Conservation (phyloP, 352 stramenopile species). For the Phytopythium oedochilum region DNA sequence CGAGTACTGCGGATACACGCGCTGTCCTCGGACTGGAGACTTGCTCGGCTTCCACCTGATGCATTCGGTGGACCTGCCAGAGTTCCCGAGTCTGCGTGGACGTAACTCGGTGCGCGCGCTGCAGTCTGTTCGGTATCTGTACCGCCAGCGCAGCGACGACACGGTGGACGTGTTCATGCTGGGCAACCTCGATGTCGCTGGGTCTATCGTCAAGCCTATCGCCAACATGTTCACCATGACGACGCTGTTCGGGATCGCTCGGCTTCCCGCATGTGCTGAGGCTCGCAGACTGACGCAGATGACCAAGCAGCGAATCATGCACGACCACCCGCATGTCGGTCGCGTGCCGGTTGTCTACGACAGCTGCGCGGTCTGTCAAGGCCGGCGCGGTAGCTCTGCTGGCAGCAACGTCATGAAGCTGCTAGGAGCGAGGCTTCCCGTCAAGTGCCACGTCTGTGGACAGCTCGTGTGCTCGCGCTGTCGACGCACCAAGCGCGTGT, state of each 20-base stretch:
- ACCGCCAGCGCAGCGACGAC: constrained; percentile 45
- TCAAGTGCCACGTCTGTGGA: constrained; percentile 38
- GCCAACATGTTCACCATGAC: constrained; percentile 36
- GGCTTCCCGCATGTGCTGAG: constrained; percentile 44
- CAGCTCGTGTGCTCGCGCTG: constrained; percentile 44
- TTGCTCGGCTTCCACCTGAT: constrained; percentile 59
- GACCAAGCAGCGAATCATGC: constrained; percentile 14
- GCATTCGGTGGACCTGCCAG: constrained; percentile 57
- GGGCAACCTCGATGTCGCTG: constrained; percentile 41
- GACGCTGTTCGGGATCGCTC: constrained; percentile 36
- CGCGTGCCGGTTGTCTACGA: not conserved
- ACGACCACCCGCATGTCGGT: constrained; percentile 18
- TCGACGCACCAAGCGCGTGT: constrained; percentile 35
- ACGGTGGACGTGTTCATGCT: constrained; percentile 64
- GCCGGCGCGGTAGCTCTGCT: not conserved
- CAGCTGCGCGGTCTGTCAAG: constrained; percentile 27
- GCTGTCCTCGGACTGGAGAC: constrained; percentile 28
- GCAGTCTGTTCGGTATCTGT: constrained; percentile 49
- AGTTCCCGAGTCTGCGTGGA: constrained; percentile 40
- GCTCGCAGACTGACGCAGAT: constrained; percentile 52
- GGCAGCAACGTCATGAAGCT: constrained; percentile 29
- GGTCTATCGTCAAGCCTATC: constrained; percentile 33
- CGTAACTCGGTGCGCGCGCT: constrained; percentile 52
- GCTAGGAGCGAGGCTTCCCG: constrained; percentile 18
- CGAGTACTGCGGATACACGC: constrained; percentile 46